Evolutionary conservation across 345 rosid species (phyloP).

Genomic region (Lepidium africanum): DNA sequence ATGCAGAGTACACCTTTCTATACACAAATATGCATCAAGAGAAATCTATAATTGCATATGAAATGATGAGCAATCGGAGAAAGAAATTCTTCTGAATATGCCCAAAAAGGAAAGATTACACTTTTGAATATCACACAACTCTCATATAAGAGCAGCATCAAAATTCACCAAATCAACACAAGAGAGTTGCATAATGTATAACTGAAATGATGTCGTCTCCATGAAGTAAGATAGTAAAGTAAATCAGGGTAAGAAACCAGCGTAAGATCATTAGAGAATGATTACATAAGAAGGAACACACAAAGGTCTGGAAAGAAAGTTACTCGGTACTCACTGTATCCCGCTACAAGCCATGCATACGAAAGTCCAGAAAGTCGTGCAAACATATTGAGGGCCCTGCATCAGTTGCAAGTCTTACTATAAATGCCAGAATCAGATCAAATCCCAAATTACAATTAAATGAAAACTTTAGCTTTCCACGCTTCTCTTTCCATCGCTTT

Average conservation of each 20-base stretch:
- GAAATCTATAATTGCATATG: neutral
- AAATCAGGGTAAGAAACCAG: neutral
- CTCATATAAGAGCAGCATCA: neutral
- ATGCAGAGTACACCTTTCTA: neutral
- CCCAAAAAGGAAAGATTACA: neutral
- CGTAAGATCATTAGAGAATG: neutral
- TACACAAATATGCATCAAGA: neutral
- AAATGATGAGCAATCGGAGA: neutral
- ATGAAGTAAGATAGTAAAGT: neutral
- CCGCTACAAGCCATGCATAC: conserved; percentile 90
- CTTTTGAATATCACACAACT: neutral
- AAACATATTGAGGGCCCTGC: conserved; percentile 98
- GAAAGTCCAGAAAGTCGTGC: conserved; percentile 93
- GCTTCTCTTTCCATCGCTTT: neutral
- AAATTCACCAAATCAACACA: neutral
- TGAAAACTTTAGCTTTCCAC: neutral
- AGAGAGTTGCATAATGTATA: neutral
- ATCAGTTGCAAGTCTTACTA: conserved; percentile 16
- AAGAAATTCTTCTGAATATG: neutral
- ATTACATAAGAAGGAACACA: neutral
- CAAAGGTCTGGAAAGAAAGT: neutral
- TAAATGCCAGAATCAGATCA: neutral
- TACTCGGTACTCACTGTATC: conserved; percentile 60
- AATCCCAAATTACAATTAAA: neutral
- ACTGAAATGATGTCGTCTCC: too few species aligned